Conservation (phyloP, 2,329 filamentous ascomycete genomes). For the Pyrenophora tritici-repentis region DNA sequence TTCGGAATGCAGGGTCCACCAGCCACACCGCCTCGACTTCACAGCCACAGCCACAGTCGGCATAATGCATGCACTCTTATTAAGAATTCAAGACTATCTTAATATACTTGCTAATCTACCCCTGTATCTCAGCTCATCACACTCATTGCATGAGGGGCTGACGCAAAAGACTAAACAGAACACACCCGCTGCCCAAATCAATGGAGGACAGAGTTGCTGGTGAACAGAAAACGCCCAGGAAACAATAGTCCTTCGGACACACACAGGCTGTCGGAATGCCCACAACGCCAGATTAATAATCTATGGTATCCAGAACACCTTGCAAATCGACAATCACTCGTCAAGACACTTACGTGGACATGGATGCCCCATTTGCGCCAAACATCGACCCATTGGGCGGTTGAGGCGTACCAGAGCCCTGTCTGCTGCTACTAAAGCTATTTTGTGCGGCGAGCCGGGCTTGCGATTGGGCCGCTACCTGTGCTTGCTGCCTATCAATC, state of each 20-base stretch:
- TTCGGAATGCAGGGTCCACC: constrained; percentile 26
- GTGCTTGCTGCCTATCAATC: constrained; percentile 41
- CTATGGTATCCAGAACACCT: constrained; percentile 19
- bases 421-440: constrained; percentile 39
- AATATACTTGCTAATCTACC: not conserved
- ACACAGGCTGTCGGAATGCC: not conserved
- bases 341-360: constrained; percentile 24
- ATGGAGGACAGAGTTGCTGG: not conserved
- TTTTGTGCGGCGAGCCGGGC: constrained; percentile 45
- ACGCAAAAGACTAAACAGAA: constrained; percentile 2
- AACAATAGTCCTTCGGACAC: not conserved
- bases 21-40: constrained; percentile 1
- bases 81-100: too few relatives aligned
- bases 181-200: constrained; percentile 1
- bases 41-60: constrained; percentile 5
- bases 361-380: constrained; percentile 19
- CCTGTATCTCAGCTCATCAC: not conserved
- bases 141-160: not conserved
- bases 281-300: constrained; percentile 26
- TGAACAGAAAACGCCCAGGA: constrained; percentile 1
- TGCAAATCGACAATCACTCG: constrained; percentile 7
- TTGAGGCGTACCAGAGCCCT: constrained; percentile 46
- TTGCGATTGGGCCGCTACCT: constrained; percentile 41
- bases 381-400: constrained; percentile 36
- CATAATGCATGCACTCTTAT: not conserved